A percentile compares a stretch with the other conserved stretches of the same genome.
phyloP scores from a whole-genome alignment of 1,284 basidiomycete genomes.

The Fomitopsis palustris region DNA sequence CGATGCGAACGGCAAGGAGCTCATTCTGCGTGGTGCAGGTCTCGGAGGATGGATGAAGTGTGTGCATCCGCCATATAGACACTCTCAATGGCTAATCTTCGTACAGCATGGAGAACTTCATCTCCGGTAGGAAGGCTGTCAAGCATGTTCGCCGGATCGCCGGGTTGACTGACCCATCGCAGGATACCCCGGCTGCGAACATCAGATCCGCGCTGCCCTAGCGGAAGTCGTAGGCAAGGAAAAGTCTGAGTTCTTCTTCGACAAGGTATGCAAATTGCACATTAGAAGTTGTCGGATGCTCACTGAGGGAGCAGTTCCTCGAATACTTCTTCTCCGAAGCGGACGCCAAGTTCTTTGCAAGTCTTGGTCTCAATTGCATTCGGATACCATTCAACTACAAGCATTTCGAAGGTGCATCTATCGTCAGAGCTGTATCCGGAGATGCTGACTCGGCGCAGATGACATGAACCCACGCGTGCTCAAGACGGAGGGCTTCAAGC shows the following conservation, averaged over 20 bases:
- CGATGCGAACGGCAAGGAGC: slow-evolving; percentile 49
- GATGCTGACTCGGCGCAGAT: slow-evolving; percentile 31
- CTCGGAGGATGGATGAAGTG: slow-evolving; percentile 72
- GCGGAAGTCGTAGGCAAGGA: slow-evolving; percentile 58
- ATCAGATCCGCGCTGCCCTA: slow-evolving; percentile 67
- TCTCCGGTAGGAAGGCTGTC: slow-evolving; percentile 35
- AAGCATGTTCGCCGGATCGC: background rate
- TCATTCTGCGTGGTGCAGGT: slow-evolving; percentile 64
- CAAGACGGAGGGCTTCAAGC: slow-evolving; percentile 57
- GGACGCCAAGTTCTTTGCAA: slow-evolving; percentile 70
- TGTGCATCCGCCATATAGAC: slow-evolving; percentile 19
- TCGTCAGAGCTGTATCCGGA: background rate
- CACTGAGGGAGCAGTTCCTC: slow-evolving; percentile 47
- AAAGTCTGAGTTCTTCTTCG: slow-evolving; percentile 76
- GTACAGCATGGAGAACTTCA: slow-evolving; percentile 61
- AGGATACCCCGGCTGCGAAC: slow-evolving; percentile 60
- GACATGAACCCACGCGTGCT: slow-evolving; percentile 64
- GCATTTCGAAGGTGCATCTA: slow-evolving; percentile 55
- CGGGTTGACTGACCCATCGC: background rate
- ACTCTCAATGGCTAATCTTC: background rate
- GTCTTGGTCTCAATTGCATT: slow-evolving; percentile 69
- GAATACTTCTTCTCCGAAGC: slow-evolving; percentile 70
- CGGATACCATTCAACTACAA: slow-evolving; percentile 65
- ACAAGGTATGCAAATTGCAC: slow-evolving; percentile 45
- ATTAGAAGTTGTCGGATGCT: background rate